phyloP scores from a whole-genome alignment of 208 protist species.

The Trypanosoma mega region DNA sequence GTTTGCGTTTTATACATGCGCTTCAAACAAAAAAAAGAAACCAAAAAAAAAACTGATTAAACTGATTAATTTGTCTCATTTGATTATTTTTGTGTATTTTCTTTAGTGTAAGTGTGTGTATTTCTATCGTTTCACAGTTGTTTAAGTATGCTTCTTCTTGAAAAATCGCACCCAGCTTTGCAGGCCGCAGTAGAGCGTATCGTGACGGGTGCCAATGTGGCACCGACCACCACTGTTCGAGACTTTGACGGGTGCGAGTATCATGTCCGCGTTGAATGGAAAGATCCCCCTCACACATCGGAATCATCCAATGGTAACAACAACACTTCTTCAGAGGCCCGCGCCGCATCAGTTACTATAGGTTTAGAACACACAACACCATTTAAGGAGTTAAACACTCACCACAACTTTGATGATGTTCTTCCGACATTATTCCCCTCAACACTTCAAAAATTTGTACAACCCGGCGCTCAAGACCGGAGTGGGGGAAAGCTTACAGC shows the following conservation, averaged over 20 bases:
- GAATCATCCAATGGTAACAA: neutral
- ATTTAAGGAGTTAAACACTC: constrained; percentile 26
- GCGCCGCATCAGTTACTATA: constrained; percentile 10
- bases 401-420: constrained; percentile 33
- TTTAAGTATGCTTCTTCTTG: constrained; percentile 13
- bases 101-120: constrained; percentile 8
- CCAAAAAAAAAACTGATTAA: too few species aligned
- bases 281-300: neutral
- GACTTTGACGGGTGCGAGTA: constrained; percentile 32
- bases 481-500: constrained; percentile 6
- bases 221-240: constrained; percentile 8
- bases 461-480: neutral
- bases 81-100: constrained; percentile 18
- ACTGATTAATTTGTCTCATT: neutral
- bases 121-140: neutral
- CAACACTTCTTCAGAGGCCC: neutral
- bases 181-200: constrained; percentile 26
- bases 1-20: too few species aligned
- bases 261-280: constrained; percentile 17
- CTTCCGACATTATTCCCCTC: constrained; percentile 14
- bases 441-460: constrained; percentile 2
- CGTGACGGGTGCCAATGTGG: constrained; percentile 17
- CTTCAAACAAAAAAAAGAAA: too few species aligned
- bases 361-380: constrained; percentile 23
- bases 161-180: constrained; percentile 24